These are phyloP conservation scores for Ustilago hordei DNA, from an alignment of 1,284 basidiomycete species.

Conservation along the genomic window DNA sequence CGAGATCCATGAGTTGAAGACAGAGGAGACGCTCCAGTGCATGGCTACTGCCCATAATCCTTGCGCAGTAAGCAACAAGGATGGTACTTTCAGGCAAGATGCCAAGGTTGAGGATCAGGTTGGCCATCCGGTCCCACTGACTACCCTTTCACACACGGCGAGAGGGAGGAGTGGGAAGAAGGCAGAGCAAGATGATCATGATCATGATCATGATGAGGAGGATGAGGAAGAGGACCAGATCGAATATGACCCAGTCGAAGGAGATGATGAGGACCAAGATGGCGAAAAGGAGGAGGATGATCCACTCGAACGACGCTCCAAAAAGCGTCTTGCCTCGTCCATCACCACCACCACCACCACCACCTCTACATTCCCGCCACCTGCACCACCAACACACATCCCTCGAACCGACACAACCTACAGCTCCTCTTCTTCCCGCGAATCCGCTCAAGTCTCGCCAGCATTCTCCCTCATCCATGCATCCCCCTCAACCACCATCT, in stretches of 20 bases:
- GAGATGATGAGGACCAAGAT: constrained; percentile 28
- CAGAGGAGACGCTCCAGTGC: constrained; percentile 25
- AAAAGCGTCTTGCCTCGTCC: constrained; percentile 32
- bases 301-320: constrained; percentile 27
- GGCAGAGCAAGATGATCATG: constrained; percentile 1
- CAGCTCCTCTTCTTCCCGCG: constrained; percentile 33
- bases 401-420: constrained; percentile 17
- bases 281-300: constrained; percentile 40
- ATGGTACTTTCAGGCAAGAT: constrained; percentile 32
- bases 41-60: constrained; percentile 51
- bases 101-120: constrained; percentile 45
- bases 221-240: constrained; percentile 39
- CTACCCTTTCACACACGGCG: constrained; percentile 2
- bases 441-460: constrained; percentile 28
- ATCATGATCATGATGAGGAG: constrained; percentile 23
- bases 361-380: constrained; percentile 1
- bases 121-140: constrained; percentile 13
- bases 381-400: constrained; percentile 5
- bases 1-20: constrained; percentile 56
- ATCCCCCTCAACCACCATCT: constrained; percentile 20
- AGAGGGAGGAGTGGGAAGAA: not conserved
- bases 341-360: not conserved
- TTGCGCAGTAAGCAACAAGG: constrained; percentile 33
- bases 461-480: constrained; percentile 28
- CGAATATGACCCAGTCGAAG: constrained; percentile 28